These are phyloP conservation scores for Amphichorda felina DNA, from an alignment of 2,329 filamentous ascomycete genomes.

Conservation along the genomic window DNA sequence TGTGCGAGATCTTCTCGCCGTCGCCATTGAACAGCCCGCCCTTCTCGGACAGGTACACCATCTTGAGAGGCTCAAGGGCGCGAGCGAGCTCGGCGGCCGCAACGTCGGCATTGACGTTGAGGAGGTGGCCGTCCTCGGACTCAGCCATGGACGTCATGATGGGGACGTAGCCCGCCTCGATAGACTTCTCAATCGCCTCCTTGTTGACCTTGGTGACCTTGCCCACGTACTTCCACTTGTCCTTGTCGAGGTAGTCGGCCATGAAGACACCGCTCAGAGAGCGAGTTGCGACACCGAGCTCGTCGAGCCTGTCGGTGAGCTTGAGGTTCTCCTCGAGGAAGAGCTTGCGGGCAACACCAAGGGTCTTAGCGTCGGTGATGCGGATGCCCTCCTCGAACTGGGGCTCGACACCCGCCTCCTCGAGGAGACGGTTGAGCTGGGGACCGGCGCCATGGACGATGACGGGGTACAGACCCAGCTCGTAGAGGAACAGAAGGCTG, in stretches of 20 bases:
- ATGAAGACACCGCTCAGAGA: constrained; percentile 87
- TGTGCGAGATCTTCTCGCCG: constrained; percentile 88
- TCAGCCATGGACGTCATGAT: constrained; percentile 96
- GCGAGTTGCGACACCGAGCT: constrained; percentile 77
- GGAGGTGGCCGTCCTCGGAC: constrained; percentile 76
- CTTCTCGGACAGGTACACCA: constrained; percentile 97
- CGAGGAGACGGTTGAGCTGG: constrained; percentile 83
- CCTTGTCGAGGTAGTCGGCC: constrained; percentile 90
- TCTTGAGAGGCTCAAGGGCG: constrained; percentile 84
- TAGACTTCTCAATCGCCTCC: constrained; percentile 78
- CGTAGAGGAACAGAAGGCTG: constrained; percentile 81
- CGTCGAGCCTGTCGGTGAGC: constrained; percentile 79
- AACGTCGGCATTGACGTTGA: constrained; percentile 97
- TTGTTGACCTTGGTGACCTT: constrained; percentile 93
- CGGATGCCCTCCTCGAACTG: constrained; percentile 95
- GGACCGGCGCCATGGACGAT: constrained; percentile 93
- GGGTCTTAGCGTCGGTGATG: constrained; percentile 89
- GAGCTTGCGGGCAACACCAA: constrained; percentile 80
- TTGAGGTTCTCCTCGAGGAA: constrained; percentile 95
- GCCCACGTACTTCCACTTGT: constrained; percentile 90
- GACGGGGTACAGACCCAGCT: constrained; percentile 88
- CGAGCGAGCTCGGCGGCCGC: constrained; percentile 87
- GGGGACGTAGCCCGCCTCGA: constrained; percentile 81
- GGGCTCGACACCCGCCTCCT: constrained; percentile 85
- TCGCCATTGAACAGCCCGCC: constrained; percentile 91